Evolutionary conservation across 768 basidiomycete genomes (phyloP), one percentile per base, ranked within the genome.

Genomic region (Mycena epipterygia): DNA sequence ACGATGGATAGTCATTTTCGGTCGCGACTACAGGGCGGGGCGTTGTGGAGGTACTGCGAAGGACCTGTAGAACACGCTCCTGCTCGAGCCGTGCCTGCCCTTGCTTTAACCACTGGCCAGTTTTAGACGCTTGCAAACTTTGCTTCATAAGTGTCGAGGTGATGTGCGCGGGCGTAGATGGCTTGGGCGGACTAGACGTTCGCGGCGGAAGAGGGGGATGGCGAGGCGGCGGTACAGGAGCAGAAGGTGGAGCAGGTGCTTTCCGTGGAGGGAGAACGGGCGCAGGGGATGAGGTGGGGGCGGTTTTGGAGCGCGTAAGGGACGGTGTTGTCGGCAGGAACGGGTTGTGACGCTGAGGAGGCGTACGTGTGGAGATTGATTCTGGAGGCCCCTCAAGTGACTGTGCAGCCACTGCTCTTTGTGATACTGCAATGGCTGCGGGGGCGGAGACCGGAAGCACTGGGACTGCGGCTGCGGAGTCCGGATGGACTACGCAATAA

Each of bases 81-180:
- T 89, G 88, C 77, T 93, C 92, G 21, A 93, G 83, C 70, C 88
- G 85, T 46, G 88, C 89, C 74, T 94, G 91, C 0, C 88, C 90
- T 55, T 88, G 87, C 79, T 93, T 93, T 79, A 93, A 83, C 5
- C 86, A 87, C 77, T 93, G 90, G 1, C 88, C 93, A 0, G 88
- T 87, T 75, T 93, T 92, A 66, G 88, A 90, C 8, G 94, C 94
- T 60, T 92, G 89, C 0, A 95, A 81, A 25, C 89, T 90, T 78
- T 94, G 93, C 68, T 87, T 87, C 82, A 93, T 93, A n/a, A 93
- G 81, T 0, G 87, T 85, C 14, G 89, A 91, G 27, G 89, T 89
- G 32, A 89, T 79, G 62, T 93, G 91, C 0, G 79, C 72, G 2
- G 82, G 60, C 2, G 82, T 72, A 37, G 74, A 61, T 0, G 76